Evolutionary conservation across 495 filamentous ascomycete species (phyloP).

Genomic region (Neurospora sp.): DNA sequence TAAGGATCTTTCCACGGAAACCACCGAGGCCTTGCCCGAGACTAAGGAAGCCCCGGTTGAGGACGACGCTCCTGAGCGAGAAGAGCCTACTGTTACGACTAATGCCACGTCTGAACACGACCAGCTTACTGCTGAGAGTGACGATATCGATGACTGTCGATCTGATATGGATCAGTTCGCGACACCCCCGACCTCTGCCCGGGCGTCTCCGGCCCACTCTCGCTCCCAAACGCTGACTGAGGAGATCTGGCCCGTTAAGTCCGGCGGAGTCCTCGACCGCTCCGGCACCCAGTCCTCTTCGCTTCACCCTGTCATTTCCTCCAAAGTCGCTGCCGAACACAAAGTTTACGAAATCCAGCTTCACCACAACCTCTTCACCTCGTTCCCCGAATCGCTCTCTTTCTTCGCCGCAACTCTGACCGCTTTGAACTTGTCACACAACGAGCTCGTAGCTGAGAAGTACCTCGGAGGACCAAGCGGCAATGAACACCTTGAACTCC

Average conservation of each 20-base stretch:
- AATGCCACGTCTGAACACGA: not conserved
- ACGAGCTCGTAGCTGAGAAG: constrained; percentile 52
- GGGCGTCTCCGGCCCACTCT: constrained; percentile 31
- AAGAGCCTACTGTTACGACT: not conserved
- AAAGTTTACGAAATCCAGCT: constrained; percentile 49
- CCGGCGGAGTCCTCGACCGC: constrained; percentile 63
- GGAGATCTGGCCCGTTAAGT: constrained; percentile 51
- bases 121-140: constrained; percentile 9
- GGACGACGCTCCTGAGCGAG: not conserved
- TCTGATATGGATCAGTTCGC: constrained; percentile 66
- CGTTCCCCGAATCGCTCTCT: constrained; percentile 57
- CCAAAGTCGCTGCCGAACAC: constrained; percentile 37
- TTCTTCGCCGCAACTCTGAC: constrained; percentile 60
- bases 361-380: constrained; percentile 63
- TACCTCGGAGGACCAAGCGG: constrained; percentile 34
- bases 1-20: not conserved
- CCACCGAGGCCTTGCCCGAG: not conserved
- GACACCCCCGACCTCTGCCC: constrained; percentile 41
- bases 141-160: constrained; percentile 30
- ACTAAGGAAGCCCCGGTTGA: not conserved
- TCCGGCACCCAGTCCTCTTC: constrained; percentile 53
- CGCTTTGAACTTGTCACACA: constrained; percentile 68
- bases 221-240: constrained; percentile 30
- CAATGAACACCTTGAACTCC: constrained; percentile 53
- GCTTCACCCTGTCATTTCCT: constrained; percentile 41